Conservation (phyloP, 306 rosid genomes). For the Pyrus pyrifolia region DNA sequence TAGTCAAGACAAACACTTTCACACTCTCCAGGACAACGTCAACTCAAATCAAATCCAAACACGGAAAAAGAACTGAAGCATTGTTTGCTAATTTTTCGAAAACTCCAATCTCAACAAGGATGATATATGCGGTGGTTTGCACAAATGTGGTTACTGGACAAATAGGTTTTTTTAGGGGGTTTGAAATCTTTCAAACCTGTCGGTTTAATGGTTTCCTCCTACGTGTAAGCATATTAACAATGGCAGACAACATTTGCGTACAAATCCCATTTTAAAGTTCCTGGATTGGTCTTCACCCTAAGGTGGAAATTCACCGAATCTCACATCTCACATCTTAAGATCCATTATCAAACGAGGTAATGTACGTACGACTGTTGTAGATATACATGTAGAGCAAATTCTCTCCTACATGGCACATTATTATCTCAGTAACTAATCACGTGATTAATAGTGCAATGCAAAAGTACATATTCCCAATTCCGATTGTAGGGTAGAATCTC, state of each 20-base stretch:
- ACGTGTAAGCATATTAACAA: constrained; percentile 10
- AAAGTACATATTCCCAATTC: no score
- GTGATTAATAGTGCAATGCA: neutral
- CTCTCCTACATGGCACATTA: neutral
- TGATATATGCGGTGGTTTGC: constrained; percentile 10
- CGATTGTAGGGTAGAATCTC: neutral
- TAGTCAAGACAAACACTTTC: neutral
- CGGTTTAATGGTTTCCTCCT: constrained; percentile 19
- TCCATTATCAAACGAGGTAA: constrained; percentile 5
- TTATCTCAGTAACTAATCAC: no score
- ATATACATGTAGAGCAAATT: neutral
- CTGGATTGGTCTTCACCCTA: constrained; percentile 15
- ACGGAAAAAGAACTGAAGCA: neutral
- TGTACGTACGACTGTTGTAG: neutral
- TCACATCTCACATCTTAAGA: constrained; percentile 2
- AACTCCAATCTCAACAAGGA: constrained; percentile 1
- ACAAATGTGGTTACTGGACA: constrained; percentile 27
- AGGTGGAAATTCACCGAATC: constrained; percentile 36
- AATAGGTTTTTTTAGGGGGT: constrained; percentile 5
- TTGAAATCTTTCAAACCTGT: constrained; percentile 10
- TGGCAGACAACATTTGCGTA: constrained; percentile 41
- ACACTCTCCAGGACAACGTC: neutral
- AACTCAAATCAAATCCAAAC: neutral
- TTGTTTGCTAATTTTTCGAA: neutral
- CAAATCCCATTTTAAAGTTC: constrained; percentile 14